Evolutionary conservation across 1,139 yeast genomes (phyloP).

Genomic region (Candida sp.): DNA sequence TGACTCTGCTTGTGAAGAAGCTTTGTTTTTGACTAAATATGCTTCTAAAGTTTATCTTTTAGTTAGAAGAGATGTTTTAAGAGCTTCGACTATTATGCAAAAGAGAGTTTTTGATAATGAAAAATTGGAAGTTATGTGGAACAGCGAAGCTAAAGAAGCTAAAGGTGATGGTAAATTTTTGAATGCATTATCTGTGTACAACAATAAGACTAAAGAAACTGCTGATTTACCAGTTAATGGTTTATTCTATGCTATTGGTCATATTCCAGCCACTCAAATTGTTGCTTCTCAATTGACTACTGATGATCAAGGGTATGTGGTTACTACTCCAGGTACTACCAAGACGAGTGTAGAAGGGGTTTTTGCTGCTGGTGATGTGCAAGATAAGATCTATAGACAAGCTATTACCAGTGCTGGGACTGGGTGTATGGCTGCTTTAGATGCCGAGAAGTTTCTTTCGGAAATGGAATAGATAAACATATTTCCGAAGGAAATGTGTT

Average conservation of each 20-base stretch:
- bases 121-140: conserved; percentile 86
- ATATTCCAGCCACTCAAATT: conserved; percentile 85
- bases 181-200: conserved; percentile 55
- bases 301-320: conserved; percentile 84
- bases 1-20: conserved; percentile 99
- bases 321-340: conserved; percentile 86
- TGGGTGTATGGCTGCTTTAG: conserved; percentile 99
- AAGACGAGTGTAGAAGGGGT: conserved; percentile 87
- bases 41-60: conserved; percentile 92
- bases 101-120: conserved; percentile 82
- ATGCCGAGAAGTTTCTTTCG: conserved; percentile 80
- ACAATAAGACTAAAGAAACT: conserved; percentile 69
- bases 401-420: conserved; percentile 99
- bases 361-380: conserved; percentile 99
- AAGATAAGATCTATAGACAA: conserved; percentile 95
- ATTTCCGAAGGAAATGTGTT: too few species aligned
- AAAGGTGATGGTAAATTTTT: conserved; percentile 88
- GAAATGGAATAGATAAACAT: conserved; percentile 45
- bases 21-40: conserved; percentile 91
- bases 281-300: conserved; percentile 76
- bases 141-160: conserved; percentile 84
- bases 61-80: conserved; percentile 89
- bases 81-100: conserved; percentile 97
- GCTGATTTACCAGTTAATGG: conserved; percentile 80
- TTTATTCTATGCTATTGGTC: conserved; percentile 97